Conservation (phyloP, 2,329 filamentous ascomycete genomes). For the Emmonsiellopsis sp. region DNA sequence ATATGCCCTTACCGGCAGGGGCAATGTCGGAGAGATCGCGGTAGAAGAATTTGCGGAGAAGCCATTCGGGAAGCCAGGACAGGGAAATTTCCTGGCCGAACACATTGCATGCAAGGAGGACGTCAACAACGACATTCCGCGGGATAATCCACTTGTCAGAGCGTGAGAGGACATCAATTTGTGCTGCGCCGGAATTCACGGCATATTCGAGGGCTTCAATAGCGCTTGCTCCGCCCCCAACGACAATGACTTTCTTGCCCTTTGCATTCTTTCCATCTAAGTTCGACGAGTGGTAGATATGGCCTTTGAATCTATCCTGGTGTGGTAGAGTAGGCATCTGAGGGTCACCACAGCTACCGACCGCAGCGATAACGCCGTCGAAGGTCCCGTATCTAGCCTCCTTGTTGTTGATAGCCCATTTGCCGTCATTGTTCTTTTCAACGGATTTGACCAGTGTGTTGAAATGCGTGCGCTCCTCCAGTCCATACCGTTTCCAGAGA, state of each 20-base stretch:
- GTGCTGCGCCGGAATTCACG: constrained; percentile 52
- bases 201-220: constrained; percentile 78
- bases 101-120: constrained; percentile 65
- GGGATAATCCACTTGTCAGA: constrained; percentile 86
- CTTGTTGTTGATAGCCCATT: constrained; percentile 72
- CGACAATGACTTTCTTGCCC: constrained; percentile 64
- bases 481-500: constrained; percentile 65
- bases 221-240: constrained; percentile 71
- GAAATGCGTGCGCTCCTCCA: constrained; percentile 63
- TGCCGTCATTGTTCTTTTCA: constrained; percentile 56
- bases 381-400: constrained; percentile 60
- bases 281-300: constrained; percentile 65
- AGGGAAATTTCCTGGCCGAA: constrained; percentile 67
- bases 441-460: constrained; percentile 59
- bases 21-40: constrained; percentile 67
- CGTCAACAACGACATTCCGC: constrained; percentile 64
- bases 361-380: constrained; percentile 66
- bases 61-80: constrained; percentile 66
- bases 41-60: constrained; percentile 73
- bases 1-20: constrained; percentile 62
- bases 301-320: constrained; percentile 62
- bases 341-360: constrained; percentile 71
- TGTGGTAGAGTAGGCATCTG: constrained; percentile 62
- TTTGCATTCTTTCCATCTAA: constrained; percentile 63
- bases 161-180: constrained; percentile 64